Percentiles rank a stretch among this genome's conserved stretches.
Conservation (phyloP, 2,329 filamentous ascomycete genomes). For the Mycosphaerella sp. region DNA sequence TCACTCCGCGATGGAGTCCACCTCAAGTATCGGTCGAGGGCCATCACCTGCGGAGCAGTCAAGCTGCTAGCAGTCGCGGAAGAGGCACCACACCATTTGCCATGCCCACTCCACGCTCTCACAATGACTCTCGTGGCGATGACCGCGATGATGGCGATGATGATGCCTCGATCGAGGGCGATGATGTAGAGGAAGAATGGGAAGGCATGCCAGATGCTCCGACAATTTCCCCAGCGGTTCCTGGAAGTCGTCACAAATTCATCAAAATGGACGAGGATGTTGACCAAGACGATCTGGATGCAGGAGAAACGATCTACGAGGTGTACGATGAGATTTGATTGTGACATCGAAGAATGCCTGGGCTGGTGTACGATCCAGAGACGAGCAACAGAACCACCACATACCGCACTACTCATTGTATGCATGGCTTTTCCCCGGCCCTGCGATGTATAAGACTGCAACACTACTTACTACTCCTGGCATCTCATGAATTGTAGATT, state of each 20-base stretch:
- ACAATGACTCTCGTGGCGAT: constrained; percentile 32
- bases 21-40: constrained; percentile 35
- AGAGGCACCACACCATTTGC: constrained; percentile 53
- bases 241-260: constrained; percentile 15
- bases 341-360: background rate
- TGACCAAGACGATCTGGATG: constrained; percentile 16
- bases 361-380: background rate
- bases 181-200: constrained; percentile 25
- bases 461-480: background rate
- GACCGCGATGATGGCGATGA: constrained; percentile 26
- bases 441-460: constrained; percentile 22
- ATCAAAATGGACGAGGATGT: constrained; percentile 17
- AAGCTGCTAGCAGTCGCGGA: constrained; percentile 38
- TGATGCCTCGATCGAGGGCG: background rate
- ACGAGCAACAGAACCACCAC: background rate
- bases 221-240: constrained; percentile 5
- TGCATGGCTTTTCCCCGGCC: constrained; percentile 5
- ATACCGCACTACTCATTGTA: constrained; percentile 14
- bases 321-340: constrained; percentile 22
- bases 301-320: constrained; percentile 20
- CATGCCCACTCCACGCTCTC: constrained; percentile 69
- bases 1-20: constrained; percentile 41
- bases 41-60: constrained; percentile 20
- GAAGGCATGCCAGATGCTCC: constrained; percentile 34
- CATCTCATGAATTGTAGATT: constrained; percentile 21